These are phyloP conservation scores for Hygrocybe coccinea DNA, from an alignment of 768 basidiomycete genomes.

Conservation along the genomic window DNA sequence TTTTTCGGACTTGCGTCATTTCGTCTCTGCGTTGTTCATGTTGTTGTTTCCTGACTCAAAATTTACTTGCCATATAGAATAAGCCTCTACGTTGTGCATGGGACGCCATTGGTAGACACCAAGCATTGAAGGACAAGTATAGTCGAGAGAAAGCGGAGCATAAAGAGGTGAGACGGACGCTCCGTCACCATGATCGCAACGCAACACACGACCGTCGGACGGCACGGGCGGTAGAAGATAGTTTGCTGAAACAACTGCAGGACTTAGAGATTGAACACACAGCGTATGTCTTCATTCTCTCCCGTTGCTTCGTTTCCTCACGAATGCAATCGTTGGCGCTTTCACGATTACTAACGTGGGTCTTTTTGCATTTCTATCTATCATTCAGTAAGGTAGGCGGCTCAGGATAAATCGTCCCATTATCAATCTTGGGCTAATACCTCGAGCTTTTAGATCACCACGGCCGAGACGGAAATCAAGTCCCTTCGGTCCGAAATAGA, in stretches of 20 bases:
- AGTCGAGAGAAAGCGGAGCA: constrained; percentile 29
- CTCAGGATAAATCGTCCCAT: background rate
- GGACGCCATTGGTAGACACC: constrained; percentile 36
- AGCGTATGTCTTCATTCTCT: constrained; percentile 21
- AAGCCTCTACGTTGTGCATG: constrained; percentile 14
- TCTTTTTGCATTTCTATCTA: background rate
- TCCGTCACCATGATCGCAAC: constrained; percentile 25
- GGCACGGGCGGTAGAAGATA: constrained; percentile 34
- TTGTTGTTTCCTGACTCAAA: background rate
- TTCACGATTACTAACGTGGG: background rate
- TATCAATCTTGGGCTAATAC: background rate
- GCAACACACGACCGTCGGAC: constrained; percentile 32
- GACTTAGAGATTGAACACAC: constrained; percentile 24
- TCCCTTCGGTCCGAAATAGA: constrained; percentile 30
- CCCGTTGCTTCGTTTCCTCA: background rate
- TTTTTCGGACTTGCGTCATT: no score
- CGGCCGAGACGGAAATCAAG: constrained; percentile 32
- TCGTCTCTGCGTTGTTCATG: background rate
- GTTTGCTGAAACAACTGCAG: constrained; percentile 28
- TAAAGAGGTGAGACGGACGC: constrained; percentile 29
- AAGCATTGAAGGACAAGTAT: constrained; percentile 32
- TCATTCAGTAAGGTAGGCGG: constrained; percentile 8
- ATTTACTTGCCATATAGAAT: background rate
- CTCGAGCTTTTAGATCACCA: constrained; percentile 4
- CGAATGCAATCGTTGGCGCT: background rate